These are phyloP conservation scores for Kodamaea restingae DNA, from an alignment of 805 yeast genomes.

Conservation along the genomic window DNA sequence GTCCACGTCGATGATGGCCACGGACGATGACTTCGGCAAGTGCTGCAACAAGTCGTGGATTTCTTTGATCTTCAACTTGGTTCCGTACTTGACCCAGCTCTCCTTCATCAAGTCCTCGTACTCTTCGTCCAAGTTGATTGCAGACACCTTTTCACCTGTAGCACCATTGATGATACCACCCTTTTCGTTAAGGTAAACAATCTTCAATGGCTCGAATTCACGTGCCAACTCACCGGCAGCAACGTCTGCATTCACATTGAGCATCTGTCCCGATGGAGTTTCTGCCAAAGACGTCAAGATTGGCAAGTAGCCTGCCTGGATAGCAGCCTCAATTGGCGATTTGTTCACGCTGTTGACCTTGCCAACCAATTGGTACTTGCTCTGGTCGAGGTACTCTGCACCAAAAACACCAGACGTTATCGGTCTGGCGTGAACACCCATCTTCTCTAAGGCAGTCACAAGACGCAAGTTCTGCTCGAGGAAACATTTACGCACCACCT, in stretches of 20 bases:
- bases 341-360: conserved; percentile 82
- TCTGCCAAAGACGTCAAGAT: conserved; percentile 95
- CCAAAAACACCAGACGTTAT: conserved; percentile 96
- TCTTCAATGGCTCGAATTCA: conserved; percentile 93
- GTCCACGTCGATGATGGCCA: conserved; percentile 92
- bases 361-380: conserved; percentile 90
- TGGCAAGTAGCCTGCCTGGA: conserved; percentile 94
- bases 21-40: conserved; percentile 95
- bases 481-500: conserved; percentile 92
- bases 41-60: conserved; percentile 91
- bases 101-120: conserved; percentile 86
- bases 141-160: conserved; percentile 84
- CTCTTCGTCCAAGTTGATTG: conserved; percentile 93
- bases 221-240: conserved; percentile 98
- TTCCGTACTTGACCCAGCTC: conserved; percentile 98
- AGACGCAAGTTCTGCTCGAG: conserved; percentile 91
- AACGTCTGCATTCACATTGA: conserved; percentile 97
- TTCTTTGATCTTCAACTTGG: conserved; percentile 94
- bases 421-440: conserved; percentile 98
- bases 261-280: conserved; percentile 92
- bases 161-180: conserved; percentile 95
- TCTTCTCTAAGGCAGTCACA: conserved; percentile 91
- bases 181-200: conserved; percentile 93
- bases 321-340: conserved; percentile 83
- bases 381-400: conserved; percentile 87